A percentile compares a stretch with the other conserved stretches of the same genome.
Conservation (phyloP, 2,329 filamentous ascomycete genomes). For the Coniochaeta hoffmannii region DNA sequence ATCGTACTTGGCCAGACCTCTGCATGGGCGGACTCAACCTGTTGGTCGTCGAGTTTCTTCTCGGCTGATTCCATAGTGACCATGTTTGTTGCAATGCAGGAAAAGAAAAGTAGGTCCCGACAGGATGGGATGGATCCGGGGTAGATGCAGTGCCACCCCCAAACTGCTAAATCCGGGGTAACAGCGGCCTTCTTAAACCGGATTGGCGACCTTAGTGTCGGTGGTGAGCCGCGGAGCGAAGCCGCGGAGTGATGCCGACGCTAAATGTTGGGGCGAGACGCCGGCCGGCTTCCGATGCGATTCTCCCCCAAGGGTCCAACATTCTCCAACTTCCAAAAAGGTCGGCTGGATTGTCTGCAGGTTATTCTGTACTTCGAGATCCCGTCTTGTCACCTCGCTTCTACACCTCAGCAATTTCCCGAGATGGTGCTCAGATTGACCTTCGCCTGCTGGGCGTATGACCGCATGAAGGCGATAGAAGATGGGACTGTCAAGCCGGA, state of each 20-base stretch:
- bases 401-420: background rate
- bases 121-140: background rate
- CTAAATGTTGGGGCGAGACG: background rate
- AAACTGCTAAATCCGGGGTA: slow-evolving; percentile 1
- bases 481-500: background rate
- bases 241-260: background rate
- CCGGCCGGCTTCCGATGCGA: background rate
- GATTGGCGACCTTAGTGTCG: background rate
- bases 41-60: background rate
- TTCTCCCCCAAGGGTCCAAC: background rate
- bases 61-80: background rate
- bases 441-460: slow-evolving; percentile 3
- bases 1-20: background rate
- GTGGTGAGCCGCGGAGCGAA: background rate
- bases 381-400: too few relatives aligned
- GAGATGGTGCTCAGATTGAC: background rate
- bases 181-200: background rate
- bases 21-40: background rate
- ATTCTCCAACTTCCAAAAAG: background rate
- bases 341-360: background rate
- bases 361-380: too few relatives aligned
- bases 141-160: background rate
- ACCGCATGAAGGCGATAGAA: slow-evolving; percentile 3
- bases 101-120: background rate
- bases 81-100: background rate